A percentile compares a stretch with the other conserved stretches of the same genome.
These are phyloP conservation scores for Nothophytophthora sp. DNA, from an alignment of 352 stramenopile species.

Conservation along the genomic window DNA sequence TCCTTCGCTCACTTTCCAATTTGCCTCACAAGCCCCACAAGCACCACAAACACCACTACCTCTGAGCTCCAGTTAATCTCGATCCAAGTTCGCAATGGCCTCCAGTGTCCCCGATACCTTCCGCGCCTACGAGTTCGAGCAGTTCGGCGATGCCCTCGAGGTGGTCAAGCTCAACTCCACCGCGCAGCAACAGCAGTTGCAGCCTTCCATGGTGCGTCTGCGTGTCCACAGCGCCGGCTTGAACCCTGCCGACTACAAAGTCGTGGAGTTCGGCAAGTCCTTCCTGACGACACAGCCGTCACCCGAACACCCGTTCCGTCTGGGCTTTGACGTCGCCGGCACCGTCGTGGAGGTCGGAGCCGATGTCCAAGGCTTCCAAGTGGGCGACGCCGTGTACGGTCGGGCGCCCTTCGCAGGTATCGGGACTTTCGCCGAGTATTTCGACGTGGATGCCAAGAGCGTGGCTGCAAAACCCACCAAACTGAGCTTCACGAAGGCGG, in stretches of 20 bases:
- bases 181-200: conserved; percentile 9
- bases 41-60: no score
- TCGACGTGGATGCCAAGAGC: conserved; percentile 12
- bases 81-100: no score
- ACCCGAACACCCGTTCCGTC: background rate
- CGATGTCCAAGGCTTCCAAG: no score
- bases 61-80: no score
- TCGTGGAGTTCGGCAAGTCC: conserved; percentile 13
- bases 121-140: conserved; percentile 24
- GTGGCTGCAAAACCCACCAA: conserved; percentile 35
- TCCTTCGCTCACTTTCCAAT: no score
- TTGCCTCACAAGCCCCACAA: no score
- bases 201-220: conserved; percentile 15
- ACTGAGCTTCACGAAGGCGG: conserved; percentile 39
- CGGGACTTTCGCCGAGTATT: conserved; percentile 37
- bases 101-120: conserved; percentile 18
- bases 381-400: conserved; percentile 31
- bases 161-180: conserved; percentile 22
- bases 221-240: conserved; percentile 21
- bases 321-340: conserved; percentile 16
- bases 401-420: conserved; percentile 3
- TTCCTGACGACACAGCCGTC: conserved; percentile 1
- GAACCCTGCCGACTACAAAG: conserved; percentile 37
- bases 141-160: conserved; percentile 12
- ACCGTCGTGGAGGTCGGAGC: conserved; percentile 10